Evolutionary conservation across 768 basidiomycete genomes (phyloP), one percentile per base, ranked within the genome.

Genomic region (Baorangia bicolor): DNA sequence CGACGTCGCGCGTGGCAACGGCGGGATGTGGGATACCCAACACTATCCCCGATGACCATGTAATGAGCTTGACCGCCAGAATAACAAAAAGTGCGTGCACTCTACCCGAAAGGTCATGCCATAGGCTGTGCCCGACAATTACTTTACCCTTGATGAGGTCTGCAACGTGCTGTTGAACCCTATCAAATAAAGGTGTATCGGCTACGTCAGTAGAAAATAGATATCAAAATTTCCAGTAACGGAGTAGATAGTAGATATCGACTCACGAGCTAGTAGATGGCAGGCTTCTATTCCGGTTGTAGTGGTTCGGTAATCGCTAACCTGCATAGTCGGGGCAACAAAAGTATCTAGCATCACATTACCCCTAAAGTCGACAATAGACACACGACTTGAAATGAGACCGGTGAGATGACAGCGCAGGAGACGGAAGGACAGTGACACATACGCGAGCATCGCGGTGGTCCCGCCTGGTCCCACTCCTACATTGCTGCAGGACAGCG

Each of bases 361-460:
- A n/a, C 90, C 90, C 62, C 66, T 76, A 59, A 78, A 85, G 62
- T 85, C 76, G 40, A 84, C 78, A 30, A 86, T 68, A 33, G 82
- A 78, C 37, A 82, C 78, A 47, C 80, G 79, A 42, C 81, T 82
- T 56, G 51, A 44, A 48, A 64, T 21, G 31, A 52, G 20, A 39
- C 37, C 3, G 21, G 44, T 62, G 57, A 58, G 62, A 50, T 38
- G 49, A 40, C 33, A 35, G 55, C 10, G 52, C 27, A 30, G 41
- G 43, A 49, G 47, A 45, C 40, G 35, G 51, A 51, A 57, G 27
- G 39, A 48, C 35, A 25, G 51, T 31, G 50, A 49, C 40, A 78
- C 86, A 59, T 74, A 91, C 90, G 89, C 90, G 34, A 92, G 76
- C 85, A 92, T 88, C 37, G 85, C 81, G 2, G 90, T 92, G 16